phyloP scores from a whole-genome alignment of 352 stramenopile genomes.

The Peronospora belbahrii region DNA sequence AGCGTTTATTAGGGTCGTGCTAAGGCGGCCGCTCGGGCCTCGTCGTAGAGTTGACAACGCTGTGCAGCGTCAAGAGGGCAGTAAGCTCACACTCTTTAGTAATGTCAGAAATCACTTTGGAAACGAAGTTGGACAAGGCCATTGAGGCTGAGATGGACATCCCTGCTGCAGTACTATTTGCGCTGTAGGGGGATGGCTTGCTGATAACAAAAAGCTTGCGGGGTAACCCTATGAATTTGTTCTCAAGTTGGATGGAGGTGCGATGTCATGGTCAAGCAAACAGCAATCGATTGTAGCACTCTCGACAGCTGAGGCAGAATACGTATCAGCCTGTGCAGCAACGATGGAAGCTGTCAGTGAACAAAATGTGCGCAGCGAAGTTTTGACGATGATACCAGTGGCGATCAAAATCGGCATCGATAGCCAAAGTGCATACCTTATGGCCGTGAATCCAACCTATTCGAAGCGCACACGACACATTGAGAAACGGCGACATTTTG shows the following conservation, averaged over 20 bases:
- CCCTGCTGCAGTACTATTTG: too few relatives aligned
- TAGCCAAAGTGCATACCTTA: conserved; percentile 1
- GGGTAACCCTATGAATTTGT: too few relatives aligned
- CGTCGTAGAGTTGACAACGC: too few relatives aligned
- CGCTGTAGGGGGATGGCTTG: too few relatives aligned
- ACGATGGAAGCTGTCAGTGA: conserved; percentile 1
- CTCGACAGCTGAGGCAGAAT: conserved; percentile 9
- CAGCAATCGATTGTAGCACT: conserved; percentile 6
- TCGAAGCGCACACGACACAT: conserved; percentile 2
- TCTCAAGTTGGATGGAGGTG: neutral
- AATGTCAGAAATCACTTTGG: too few relatives aligned
- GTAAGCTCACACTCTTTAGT: too few relatives aligned
- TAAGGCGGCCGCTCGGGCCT: too few relatives aligned
- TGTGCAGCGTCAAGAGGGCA: too few relatives aligned
- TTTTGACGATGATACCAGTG: neutral
- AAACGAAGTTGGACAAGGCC: too few relatives aligned
- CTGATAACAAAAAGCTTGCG: too few relatives aligned
- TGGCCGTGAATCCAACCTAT: conserved; percentile 7
- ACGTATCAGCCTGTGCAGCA: conserved; percentile 2
- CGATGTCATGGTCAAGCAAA: conserved; percentile 1
- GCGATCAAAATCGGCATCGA: conserved; percentile 3
- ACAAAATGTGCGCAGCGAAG: conserved; percentile 2
- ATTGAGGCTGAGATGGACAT: too few relatives aligned
- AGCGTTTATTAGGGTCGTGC: too few relatives aligned
- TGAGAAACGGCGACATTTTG: conserved; percentile 5